Conservation (phyloP, 2,329 filamentous ascomycete species). For the Pseudophaeomoniella oleicola region DNA sequence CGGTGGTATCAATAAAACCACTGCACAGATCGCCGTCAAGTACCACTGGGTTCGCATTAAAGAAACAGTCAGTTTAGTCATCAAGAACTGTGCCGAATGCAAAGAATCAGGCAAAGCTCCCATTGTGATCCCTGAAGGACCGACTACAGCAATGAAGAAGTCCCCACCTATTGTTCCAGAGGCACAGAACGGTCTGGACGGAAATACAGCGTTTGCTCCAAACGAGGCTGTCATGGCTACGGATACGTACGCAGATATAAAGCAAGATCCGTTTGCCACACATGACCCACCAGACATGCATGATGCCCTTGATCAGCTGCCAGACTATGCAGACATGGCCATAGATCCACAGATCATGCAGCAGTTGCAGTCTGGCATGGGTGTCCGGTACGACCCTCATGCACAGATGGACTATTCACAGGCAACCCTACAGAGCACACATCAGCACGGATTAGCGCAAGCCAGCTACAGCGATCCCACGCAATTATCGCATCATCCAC, state of each 20-base stretch:
- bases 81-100: constrained; percentile 80
- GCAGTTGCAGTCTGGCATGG: constrained; percentile 22
- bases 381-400: constrained; percentile 18
- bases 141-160: background rate
- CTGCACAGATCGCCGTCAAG: constrained; percentile 78
- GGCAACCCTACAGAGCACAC: constrained; percentile 6
- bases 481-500: constrained; percentile 19
- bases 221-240: constrained; percentile 6
- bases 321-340: constrained; percentile 35
- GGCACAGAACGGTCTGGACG: constrained; percentile 9
- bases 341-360: constrained; percentile 49
- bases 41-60: constrained; percentile 99
- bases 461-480: constrained; percentile 22
- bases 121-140: constrained; percentile 13
- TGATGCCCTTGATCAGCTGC: constrained; percentile 21
- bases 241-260: constrained; percentile 3
- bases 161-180: constrained; percentile 5
- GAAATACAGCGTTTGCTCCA: constrained; percentile 6
- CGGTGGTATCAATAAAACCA: constrained; percentile 96
- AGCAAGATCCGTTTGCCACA: constrained; percentile 5
- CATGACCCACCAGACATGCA: constrained; percentile 19
- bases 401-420: constrained; percentile 6
- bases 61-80: constrained; percentile 88
- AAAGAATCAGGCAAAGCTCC: constrained; percentile 59
- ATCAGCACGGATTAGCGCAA: constrained; percentile 16